Evolutionary conservation across 1,284 basidiomycete species (phyloP).

Genomic region (Pseudozyma sp.): DNA sequence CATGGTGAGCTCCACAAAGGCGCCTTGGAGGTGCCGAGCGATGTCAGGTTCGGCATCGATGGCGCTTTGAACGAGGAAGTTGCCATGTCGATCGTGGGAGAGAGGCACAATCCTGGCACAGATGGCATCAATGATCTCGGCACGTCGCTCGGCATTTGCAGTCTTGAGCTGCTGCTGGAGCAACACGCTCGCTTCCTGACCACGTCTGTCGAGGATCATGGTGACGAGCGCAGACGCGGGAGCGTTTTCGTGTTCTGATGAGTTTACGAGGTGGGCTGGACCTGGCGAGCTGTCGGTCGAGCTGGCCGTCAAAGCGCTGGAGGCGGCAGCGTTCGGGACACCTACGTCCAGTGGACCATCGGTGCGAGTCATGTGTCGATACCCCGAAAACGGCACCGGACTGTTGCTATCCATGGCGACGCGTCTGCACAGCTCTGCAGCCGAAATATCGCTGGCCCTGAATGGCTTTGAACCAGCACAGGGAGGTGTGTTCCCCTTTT

Average conservation of each 20-base stretch:
- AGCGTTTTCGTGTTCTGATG: slow-evolving; percentile 22
- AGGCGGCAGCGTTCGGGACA: slow-evolving; percentile 7
- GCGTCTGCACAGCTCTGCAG: slow-evolving; percentile 24
- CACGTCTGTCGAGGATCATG: slow-evolving; percentile 41
- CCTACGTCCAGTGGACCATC: slow-evolving; percentile 1
- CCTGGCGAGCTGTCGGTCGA: slow-evolving; percentile 20
- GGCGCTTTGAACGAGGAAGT: slow-evolving; percentile 62
- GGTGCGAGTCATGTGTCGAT: neutral
- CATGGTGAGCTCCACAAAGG: slow-evolving; percentile 54
- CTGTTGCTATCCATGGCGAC: slow-evolving; percentile 11
- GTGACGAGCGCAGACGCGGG: slow-evolving; percentile 27
- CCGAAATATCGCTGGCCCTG: slow-evolving; percentile 13
- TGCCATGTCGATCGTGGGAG: slow-evolving; percentile 58
- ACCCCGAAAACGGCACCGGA: neutral
- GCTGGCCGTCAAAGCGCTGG: slow-evolving; percentile 4
- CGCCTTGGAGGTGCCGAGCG: slow-evolving; percentile 44
- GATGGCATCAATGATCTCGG: slow-evolving; percentile 50
- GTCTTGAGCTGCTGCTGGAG: slow-evolving; percentile 64
- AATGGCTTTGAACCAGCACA: slow-evolving; percentile 4
- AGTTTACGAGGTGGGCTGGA: slow-evolving; percentile 2
- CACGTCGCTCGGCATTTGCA: slow-evolving; percentile 21
- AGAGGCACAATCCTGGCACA: slow-evolving; percentile 39
- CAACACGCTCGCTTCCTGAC: slow-evolving; percentile 55
- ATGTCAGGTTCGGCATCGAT: slow-evolving; percentile 37
- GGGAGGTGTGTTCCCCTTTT: neutral